These are phyloP conservation scores for Podaxis sp. DNA, from an alignment of 768 basidiomycete species.

Conservation along the genomic window DNA sequence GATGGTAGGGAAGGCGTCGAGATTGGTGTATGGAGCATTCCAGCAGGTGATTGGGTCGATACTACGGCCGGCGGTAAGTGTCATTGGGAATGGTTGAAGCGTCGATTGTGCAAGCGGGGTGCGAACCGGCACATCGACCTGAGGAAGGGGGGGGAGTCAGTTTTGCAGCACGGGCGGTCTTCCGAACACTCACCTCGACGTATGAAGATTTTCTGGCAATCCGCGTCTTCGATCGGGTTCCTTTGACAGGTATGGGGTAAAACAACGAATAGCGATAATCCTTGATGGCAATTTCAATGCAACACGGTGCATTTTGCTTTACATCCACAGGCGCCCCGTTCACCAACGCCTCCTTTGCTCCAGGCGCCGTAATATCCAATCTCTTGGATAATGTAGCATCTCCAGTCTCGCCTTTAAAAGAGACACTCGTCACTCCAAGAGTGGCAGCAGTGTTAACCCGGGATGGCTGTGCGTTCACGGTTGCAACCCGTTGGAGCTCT, in stretches of 20 bases:
- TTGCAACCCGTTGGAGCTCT: not conserved
- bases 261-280: slow-evolving; percentile 21
- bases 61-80: slow-evolving; percentile 5
- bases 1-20: slow-evolving; percentile 24
- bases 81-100: slow-evolving; percentile 29
- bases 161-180: slow-evolving; percentile 10
- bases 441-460: too few relatives aligned
- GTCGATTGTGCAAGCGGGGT: slow-evolving; percentile 16
- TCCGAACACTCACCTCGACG: slow-evolving; percentile 34
- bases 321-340: slow-evolving; percentile 21
- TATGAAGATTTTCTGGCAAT: slow-evolving; percentile 56
- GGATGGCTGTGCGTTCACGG: not conserved
- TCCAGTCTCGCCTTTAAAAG: not conserved
- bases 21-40: slow-evolving; percentile 34
- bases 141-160: slow-evolving; percentile 13
- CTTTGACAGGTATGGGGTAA: slow-evolving; percentile 46
- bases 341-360: slow-evolving; percentile 19
- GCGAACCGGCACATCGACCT: slow-evolving; percentile 26
- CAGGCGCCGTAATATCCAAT: slow-evolving; percentile 18
- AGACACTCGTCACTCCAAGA: not conserved
- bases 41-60: slow-evolving; percentile 17
- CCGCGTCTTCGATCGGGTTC: slow-evolving; percentile 34
- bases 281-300: slow-evolving; percentile 29
- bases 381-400: not conserved
- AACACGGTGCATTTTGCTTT: slow-evolving; percentile 30